A percentile compares a stretch with the other conserved stretches of the same genome.
Conservation (phyloP, 1,139 yeast species). For the Yamadazyma sp. region DNA sequence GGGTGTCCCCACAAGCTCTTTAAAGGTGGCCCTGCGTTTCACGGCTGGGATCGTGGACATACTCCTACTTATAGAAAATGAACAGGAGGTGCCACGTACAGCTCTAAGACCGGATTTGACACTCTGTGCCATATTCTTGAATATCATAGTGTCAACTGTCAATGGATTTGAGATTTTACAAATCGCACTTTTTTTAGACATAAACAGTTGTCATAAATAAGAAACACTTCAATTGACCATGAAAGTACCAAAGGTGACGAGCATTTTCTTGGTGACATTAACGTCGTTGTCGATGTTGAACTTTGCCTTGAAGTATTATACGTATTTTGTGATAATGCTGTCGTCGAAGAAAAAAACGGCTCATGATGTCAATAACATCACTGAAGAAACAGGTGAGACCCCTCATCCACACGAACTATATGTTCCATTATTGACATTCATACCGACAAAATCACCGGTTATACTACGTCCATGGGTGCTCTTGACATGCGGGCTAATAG, state of each 20-base stretch:
- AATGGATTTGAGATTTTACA: neutral
- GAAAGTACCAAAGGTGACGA: conserved; percentile 39
- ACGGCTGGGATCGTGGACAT: conserved; percentile 6
- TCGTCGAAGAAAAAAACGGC: conserved; percentile 29
- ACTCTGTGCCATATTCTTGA: neutral
- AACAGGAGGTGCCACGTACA: too few relatives aligned
- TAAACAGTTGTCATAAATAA: too few relatives aligned
- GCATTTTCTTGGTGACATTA: conserved; percentile 35
- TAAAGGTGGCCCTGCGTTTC: conserved; percentile 18
- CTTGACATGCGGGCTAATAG: conserved; percentile 34
- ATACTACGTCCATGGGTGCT: conserved; percentile 40
- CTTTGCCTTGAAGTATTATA: conserved; percentile 30
- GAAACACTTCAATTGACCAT: conserved; percentile 15
- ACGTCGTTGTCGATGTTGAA: conserved; percentile 29
- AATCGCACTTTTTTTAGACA: neutral
- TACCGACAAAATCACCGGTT: conserved; percentile 40
- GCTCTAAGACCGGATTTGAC: neutral
- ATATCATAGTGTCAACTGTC: neutral
- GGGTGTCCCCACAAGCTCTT: conserved; percentile 28
- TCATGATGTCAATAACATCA: conserved; percentile 24
- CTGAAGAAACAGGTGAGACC: conserved; percentile 36
- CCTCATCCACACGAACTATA: conserved; percentile 45
- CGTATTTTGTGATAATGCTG: conserved; percentile 32
- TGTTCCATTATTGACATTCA: conserved; percentile 41
- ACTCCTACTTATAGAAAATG: neutral